phyloP scores from a whole-genome alignment of 495 filamentous ascomycete genomes.

The Neurospora tetrasperma region DNA sequence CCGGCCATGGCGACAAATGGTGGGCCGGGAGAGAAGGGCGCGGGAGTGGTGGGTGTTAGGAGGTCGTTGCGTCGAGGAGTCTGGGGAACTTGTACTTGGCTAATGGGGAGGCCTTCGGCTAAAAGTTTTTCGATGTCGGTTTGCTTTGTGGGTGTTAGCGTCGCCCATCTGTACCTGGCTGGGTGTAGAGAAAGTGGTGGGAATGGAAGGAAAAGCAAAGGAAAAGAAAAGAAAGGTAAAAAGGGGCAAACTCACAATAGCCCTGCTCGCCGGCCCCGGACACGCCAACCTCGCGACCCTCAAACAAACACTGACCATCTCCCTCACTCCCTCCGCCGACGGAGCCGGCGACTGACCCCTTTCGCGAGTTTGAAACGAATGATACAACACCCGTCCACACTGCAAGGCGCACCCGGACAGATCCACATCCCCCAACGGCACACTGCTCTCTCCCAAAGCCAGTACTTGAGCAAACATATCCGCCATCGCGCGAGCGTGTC shows the following conservation, averaged over 20 bases:
- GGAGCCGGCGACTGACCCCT: constrained; percentile 12
- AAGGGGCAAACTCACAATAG: constrained; percentile 22
- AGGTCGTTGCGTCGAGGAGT: constrained; percentile 1
- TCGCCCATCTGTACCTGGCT: too few species aligned
- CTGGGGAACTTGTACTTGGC: constrained; percentile 2
- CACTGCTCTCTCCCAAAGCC: constrained; percentile 23
- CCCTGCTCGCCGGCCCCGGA: constrained; percentile 23
- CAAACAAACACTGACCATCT: constrained; percentile 20
- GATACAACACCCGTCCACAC: constrained; percentile 33
- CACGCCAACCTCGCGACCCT: constrained; percentile 18
- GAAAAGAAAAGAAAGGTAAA: too few species aligned
- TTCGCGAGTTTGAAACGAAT: constrained; percentile 17
- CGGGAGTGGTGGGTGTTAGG: background rate
- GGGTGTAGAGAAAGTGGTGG: too few species aligned
- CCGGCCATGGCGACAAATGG: constrained; percentile 11
- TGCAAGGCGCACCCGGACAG: constrained; percentile 39
- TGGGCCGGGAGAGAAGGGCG: constrained; percentile 2
- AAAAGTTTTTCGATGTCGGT: constrained; percentile 37
- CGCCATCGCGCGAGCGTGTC: constrained; percentile 38
- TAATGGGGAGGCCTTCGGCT: constrained; percentile 20
- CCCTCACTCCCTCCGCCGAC: constrained; percentile 19
- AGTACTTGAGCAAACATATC: constrained; percentile 37
- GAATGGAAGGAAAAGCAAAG: too few species aligned
- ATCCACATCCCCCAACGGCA: constrained; percentile 37
- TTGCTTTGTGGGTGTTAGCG: constrained; percentile 21